Evolutionary conservation across 305 asterid genomes (phyloP).

Genomic region (Fraxinus xanthoxyloides): DNA sequence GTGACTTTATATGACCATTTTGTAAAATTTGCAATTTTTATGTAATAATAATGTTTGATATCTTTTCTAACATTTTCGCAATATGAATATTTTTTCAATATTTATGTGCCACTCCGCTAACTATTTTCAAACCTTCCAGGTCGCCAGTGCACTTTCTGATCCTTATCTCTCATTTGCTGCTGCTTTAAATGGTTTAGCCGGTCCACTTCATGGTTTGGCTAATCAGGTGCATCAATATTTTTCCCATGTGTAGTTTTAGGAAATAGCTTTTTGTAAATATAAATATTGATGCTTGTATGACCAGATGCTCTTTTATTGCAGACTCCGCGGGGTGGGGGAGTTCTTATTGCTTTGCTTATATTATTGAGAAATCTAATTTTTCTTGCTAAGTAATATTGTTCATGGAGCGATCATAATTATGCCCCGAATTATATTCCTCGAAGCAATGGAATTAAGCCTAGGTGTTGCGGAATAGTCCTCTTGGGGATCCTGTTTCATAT

Average conservation of each 20-base stretch:
- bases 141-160: constrained; percentile 89
- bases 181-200: constrained; percentile 88
- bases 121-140: constrained; percentile 38
- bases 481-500: not conserved
- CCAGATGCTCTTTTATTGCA: not conserved
- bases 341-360: not conserved
- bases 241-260: constrained; percentile 12
- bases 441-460: not conserved
- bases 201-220: constrained; percentile 92
- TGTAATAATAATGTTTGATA: not conserved
- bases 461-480: not conserved
- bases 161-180: constrained; percentile 94
- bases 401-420: not conserved
- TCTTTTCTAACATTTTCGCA: constrained; percentile 8
- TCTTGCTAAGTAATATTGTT: not conserved
- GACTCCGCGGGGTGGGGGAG: not conserved
- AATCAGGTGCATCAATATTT: constrained; percentile 59
- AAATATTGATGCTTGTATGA: not conserved
- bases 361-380: not conserved
- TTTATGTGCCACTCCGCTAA: constrained; percentile 5
- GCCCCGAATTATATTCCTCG: not conserved
- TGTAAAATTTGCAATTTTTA: constrained; percentile 3
- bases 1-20: not conserved
- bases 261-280: not conserved
- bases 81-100: not conserved